phyloP scores from a whole-genome alignment of 2,329 filamentous ascomycete genomes.

The Talaromyces albobiverticillius region DNA sequence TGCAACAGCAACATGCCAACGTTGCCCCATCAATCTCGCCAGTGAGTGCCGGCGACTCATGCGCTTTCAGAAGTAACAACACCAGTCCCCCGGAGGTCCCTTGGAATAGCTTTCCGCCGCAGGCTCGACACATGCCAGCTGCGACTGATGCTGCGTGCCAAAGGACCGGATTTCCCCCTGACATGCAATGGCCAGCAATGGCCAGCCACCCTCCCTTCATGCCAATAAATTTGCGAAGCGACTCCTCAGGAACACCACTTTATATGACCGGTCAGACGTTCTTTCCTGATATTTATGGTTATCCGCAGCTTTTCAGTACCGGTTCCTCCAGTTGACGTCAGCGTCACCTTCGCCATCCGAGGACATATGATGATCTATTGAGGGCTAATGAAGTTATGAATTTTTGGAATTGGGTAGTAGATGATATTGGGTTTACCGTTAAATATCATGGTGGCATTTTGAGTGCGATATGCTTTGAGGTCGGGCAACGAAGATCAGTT shows the following conservation, averaged over 20 bases:
- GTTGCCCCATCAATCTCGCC: not conserved
- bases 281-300: not conserved
- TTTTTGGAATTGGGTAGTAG: too few relatives aligned
- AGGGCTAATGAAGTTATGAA: too few relatives aligned
- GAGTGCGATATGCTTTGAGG: too few relatives aligned
- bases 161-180: not conserved
- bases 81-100: not conserved
- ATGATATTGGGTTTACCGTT: too few relatives aligned
- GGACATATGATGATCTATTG: too few relatives aligned
- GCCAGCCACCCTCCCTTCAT: not conserved
- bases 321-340: too few relatives aligned
- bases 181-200: constrained; percentile 3
- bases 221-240: not conserved
- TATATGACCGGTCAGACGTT: constrained; percentile 1
- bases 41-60: not conserved
- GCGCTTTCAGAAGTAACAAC: not conserved
- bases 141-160: not conserved
- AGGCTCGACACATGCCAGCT: not conserved
- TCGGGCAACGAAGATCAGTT: too few relatives aligned
- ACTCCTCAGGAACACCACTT: not conserved
- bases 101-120: constrained; percentile 2
- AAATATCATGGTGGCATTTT: too few relatives aligned
- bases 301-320: not conserved
- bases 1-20: not conserved
- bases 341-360: too few relatives aligned